phyloP scores from a whole-genome alignment of 306 rosid species.

The Clitoria ternatea region DNA sequence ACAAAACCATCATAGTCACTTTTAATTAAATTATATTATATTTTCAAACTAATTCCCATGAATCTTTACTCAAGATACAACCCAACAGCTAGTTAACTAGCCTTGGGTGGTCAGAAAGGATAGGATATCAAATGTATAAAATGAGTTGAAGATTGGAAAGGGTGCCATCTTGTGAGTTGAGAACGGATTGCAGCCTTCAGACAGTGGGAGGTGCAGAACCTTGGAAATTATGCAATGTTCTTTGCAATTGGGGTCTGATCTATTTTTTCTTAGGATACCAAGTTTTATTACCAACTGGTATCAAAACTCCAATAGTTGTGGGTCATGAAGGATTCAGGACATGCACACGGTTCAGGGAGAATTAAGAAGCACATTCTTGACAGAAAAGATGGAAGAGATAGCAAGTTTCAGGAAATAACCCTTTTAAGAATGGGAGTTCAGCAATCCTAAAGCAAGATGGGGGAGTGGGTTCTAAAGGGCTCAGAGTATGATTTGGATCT shows the following conservation, averaged over 20 bases:
- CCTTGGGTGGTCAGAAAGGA: not conserved
- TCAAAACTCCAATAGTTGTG: not conserved
- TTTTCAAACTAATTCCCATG: not conserved
- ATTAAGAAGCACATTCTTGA: not conserved
- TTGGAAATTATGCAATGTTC: not conserved
- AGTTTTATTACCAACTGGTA: not conserved
- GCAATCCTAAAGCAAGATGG: no score
- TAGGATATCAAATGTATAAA: not conserved
- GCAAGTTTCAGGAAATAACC: not conserved
- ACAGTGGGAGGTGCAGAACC: not conserved
- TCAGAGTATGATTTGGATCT: no score
- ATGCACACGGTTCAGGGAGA: not conserved
- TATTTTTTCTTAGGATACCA: not conserved
- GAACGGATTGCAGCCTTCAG: no score
- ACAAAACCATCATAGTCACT: not conserved
- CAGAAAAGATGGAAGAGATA: not conserved
- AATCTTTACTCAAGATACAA: not conserved
- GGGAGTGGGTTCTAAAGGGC: no score
- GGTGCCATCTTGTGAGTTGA: no score
- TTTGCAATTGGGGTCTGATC: not conserved
- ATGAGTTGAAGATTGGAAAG: not conserved
- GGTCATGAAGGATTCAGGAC: not conserved
- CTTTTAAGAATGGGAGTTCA: not conserved
- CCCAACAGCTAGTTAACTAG: not conserved
- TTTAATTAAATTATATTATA: not conserved